phyloP scores from a whole-genome alignment of 176 grass and related monocot species.

The Musa acuminata region DNA sequence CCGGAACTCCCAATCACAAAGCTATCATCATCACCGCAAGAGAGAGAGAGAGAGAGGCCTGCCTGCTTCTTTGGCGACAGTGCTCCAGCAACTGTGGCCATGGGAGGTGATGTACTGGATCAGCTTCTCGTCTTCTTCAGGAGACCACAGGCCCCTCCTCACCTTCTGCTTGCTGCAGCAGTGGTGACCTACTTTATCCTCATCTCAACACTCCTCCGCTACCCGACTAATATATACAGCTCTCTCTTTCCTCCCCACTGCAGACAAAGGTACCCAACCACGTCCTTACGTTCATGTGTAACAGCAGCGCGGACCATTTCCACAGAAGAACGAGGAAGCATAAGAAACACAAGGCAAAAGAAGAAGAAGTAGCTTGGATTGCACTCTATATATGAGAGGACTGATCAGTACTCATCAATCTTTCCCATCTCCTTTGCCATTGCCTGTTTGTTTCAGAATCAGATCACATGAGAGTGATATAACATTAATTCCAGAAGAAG shows the following conservation, averaged over 20 bases:
- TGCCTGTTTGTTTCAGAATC: too few relatives aligned
- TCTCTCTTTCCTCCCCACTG: neutral
- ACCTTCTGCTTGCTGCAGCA: conserved; percentile 99
- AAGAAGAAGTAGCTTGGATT: too few relatives aligned
- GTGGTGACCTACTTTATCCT: conserved; percentile 40
- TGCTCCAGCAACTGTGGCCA: conserved; percentile 95
- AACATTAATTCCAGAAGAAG: too few relatives aligned
- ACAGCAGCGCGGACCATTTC: too few relatives aligned
- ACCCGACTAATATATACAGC: neutral
- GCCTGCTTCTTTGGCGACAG: conserved; percentile 80
- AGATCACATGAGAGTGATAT: too few relatives aligned
- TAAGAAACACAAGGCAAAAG: too few relatives aligned
- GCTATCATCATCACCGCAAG: neutral
- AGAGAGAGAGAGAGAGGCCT: neutral
- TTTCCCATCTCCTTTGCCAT: too few relatives aligned
- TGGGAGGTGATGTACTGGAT: conserved; percentile 62
- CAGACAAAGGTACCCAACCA: too few relatives aligned
- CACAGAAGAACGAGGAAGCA: too few relatives aligned
- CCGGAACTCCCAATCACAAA: conserved; percentile 25
- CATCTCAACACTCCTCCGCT: neutral
- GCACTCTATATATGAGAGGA: too few relatives aligned
- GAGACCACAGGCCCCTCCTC: conserved; percentile 90
- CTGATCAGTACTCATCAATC: too few relatives aligned
- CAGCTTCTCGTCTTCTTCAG: conserved; percentile 94
- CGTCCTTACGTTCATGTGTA: too few relatives aligned